Base-by-base conservation (phyloP, 73 alveolate genomes). In the Symbiodinium pilosum region DNA sequence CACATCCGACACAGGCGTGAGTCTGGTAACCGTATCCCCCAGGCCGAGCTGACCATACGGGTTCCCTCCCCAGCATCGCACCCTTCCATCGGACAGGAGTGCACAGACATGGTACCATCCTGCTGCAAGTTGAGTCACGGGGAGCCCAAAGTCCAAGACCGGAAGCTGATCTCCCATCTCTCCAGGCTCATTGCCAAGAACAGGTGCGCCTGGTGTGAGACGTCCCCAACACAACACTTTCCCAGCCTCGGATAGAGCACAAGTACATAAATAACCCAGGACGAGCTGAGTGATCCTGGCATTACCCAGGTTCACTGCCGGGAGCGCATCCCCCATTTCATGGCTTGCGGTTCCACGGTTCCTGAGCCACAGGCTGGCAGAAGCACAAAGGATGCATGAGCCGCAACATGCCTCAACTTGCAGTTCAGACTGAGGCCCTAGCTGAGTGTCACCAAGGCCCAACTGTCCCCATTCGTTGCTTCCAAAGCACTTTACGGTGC, bases 161-260 rank as follows among this genome's bases (percentile, higher is more conserved):
- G 86, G 51, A 26, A 75, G 86, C 44, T 32, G 36, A 32, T 5
- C 47, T 11, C 86, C 86, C 86, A 75, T 75, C 86, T 75, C 51
- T 32, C 47, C 43, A 32, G 86, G 44, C n/a, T 30, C 52, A 14
- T 75, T 32, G 42, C 86, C 86, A 5, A 24, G 38, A 59, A 20
- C 28, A 2, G 28, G 14, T 14, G 38, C 38, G 6, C 36, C 8
- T 9, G 77, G 77, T 9, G 28, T 24, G 38, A 18, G 36, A 32
- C 1, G n/a, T 1, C 77, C 77, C 77, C 77, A 59, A 18, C 77
- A 59, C 18, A 24, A 32, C 77, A 59, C 77, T 6, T 47, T 6
- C n/a, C 77, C 77, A 1, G 18, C 77, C 8, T 32, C 28, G 77
- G 77, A 59, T 0, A 59, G 77, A 28, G 77, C 77, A 28, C 77